Conservation (phyloP, 805 yeast species). For the Scheffersomyces lignosus region DNA sequence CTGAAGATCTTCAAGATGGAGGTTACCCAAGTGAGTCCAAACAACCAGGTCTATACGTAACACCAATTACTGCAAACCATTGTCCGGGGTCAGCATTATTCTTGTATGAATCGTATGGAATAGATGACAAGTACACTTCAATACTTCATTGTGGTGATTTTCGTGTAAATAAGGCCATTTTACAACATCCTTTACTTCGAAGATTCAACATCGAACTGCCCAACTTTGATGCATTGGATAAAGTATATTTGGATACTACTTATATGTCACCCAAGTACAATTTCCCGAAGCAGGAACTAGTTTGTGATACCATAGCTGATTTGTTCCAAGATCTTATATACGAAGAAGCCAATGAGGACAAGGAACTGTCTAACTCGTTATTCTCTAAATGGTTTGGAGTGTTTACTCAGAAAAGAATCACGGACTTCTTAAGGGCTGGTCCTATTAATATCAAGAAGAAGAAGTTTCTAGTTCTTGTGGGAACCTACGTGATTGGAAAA, state of each 20-base stretch:
- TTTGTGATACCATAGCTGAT: slow-evolving; percentile 58
- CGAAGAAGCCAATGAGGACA: slow-evolving; percentile 5
- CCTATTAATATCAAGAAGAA: slow-evolving; percentile 22
- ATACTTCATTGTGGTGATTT: slow-evolving; percentile 93
- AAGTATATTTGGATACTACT: slow-evolving; percentile 86
- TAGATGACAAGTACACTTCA: slow-evolving; percentile 21
- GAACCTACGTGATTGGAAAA: slow-evolving; percentile 91
- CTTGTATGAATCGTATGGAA: slow-evolving; percentile 52
- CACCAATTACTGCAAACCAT: slow-evolving; percentile 83
- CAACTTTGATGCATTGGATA: slow-evolving; percentile 41
- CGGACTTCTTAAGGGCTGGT: slow-evolving; percentile 28
- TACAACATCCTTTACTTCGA: slow-evolving; percentile 34
- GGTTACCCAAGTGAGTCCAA: slow-evolving; percentile 11
- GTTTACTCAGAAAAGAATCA: slow-evolving; percentile 37
- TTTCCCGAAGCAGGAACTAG: slow-evolving; percentile 76
- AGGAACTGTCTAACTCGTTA: slow-evolving; percentile 11
- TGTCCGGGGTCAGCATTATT: slow-evolving; percentile 95
- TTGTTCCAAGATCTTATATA: slow-evolving; percentile 45
- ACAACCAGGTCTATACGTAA: slow-evolving; percentile 48
- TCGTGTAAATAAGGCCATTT: slow-evolving; percentile 60
- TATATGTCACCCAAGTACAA: slow-evolving; percentile 72
- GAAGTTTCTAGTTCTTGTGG: slow-evolving; percentile 63
- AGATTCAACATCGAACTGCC: slow-evolving; percentile 15
- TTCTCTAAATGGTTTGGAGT: slow-evolving; percentile 34
- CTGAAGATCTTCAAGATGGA: slow-evolving; percentile 12